Percentiles rank a stretch among this genome's conserved stretches.
phyloP scores from a whole-genome alignment of 306 rosid species.

The Crotalaria pallida region DNA sequence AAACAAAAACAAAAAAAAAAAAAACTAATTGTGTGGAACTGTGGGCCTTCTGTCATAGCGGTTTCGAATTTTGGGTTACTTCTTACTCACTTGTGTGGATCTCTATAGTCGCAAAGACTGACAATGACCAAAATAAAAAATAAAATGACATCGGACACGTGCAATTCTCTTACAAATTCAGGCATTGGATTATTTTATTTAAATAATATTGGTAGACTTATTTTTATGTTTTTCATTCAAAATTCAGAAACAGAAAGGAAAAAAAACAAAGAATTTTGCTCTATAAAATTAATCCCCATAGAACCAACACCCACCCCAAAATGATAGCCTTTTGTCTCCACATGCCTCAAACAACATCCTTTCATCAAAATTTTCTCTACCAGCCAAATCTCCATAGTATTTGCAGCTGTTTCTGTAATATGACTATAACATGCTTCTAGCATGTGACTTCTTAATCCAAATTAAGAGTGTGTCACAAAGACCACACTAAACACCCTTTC shows the following conservation, averaged over 20 bases:
- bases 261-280: not conserved
- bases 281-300: constrained; percentile 22
- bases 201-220: not conserved
- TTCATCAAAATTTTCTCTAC: constrained; percentile 37
- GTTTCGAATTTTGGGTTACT: constrained; percentile 21
- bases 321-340: constrained; percentile 17
- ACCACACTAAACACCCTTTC: constrained; percentile 55
- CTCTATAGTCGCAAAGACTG: constrained; percentile 2
- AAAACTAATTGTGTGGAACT: too few species aligned
- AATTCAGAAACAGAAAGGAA: not conserved
- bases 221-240: not conserved
- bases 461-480: constrained; percentile 12
- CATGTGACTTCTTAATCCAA: constrained; percentile 17
- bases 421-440: constrained; percentile 39
- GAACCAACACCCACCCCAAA: too few species aligned
- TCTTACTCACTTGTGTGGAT: constrained; percentile 15
- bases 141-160: not conserved
- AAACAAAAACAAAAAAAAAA: not conserved
- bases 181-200: not conserved
- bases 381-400: constrained; percentile 24
- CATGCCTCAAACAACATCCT: constrained; percentile 22
- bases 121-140: constrained; percentile 26
- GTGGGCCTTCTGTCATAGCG: constrained; percentile 17
- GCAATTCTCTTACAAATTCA: not conserved
- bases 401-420: constrained; percentile 27